Base-by-base conservation (phyloP, 805 yeast species). In the Isabelozyma pseudorhagii region DNA sequence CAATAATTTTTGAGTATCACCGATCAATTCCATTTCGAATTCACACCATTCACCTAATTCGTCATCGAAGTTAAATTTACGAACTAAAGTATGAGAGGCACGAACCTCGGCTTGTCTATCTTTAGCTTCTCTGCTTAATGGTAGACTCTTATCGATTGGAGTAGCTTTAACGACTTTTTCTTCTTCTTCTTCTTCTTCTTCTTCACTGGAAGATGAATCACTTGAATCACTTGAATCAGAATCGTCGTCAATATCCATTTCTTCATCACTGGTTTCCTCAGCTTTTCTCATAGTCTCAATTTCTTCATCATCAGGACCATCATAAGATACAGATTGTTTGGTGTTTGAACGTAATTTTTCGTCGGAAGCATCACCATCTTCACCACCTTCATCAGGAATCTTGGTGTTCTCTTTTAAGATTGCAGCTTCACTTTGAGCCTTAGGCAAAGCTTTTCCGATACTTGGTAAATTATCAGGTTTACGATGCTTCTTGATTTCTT, bases 301-400 rank as follows among this genome's bases (percentile, higher is more conserved):
- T 64, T 92, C 97, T 29, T 90, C 98, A 54, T 92, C 97, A 70
- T 92, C 98, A 34, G 97, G 97, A 13, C 83, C 96, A 55, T 92
- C 98, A 59, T 90, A 90, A 1, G 97, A 90, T 39, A 88, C 93
- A 14, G 96, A 84, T 71, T 92, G 96, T 59, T 90, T 89, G 38
- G 84, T 76, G 57, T 85, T 85, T 47, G 78, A 71, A 55, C 75
- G 80, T 51, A 78, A 70, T 60, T 78, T 82, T 52, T 81, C 89
- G 54, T 83, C 86, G 43, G 77, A 79, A 46, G 77, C 84, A 48
- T 80, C 84, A 48, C 79, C 85, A 47, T 83, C 89, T 50, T 79
- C 86, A 31, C 72, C 83, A 21, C 36, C 36, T 53, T 78, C 85
- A 38, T 72, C 80, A 39, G 68, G 78, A 28, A 59, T 66, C 36